A percentile compares a stretch with the other conserved stretches of the same genome.
Conservation (phyloP, 768 basidiomycete species). For the Tricholoma bakamatsutake region DNA sequence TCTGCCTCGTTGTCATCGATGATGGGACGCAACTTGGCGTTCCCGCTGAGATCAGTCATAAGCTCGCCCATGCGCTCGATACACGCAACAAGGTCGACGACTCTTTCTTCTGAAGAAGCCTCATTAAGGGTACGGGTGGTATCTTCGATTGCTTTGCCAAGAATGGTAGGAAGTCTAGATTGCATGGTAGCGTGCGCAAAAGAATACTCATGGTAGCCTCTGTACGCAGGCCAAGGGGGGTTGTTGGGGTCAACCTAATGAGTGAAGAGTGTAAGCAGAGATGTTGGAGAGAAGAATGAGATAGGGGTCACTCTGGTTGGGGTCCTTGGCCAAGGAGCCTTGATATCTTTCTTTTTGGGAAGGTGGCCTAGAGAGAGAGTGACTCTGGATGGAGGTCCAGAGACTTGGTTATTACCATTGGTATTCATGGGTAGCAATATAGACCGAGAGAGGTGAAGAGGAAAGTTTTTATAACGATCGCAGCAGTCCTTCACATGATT, state of each 20-base stretch:
- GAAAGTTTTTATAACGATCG: background rate
- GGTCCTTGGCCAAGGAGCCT: slow-evolving; percentile 67
- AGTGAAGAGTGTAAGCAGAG: background rate
- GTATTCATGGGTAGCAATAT: slow-evolving; percentile 10
- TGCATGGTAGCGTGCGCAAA: slow-evolving; percentile 95
- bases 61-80: slow-evolving; percentile 88
- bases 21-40: slow-evolving; percentile 81
- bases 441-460: slow-evolving; percentile 1
- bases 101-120: slow-evolving; percentile 72
- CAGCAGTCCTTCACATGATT: background rate
- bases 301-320: slow-evolving; percentile 45
- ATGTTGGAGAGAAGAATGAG: background rate
- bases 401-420: slow-evolving; percentile 9
- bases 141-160: slow-evolving; percentile 95
- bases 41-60: slow-evolving; percentile 81
- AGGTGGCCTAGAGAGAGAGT: slow-evolving; percentile 71
- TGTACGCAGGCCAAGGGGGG: slow-evolving; percentile 78
- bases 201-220: slow-evolving; percentile 77
- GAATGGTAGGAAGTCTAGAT: slow-evolving; percentile 89
- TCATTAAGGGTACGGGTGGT: slow-evolving; percentile 84
- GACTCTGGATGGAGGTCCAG: slow-evolving; percentile 49
- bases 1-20: slow-evolving; percentile 89
- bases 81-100: slow-evolving; percentile 80
- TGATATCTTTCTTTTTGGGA: slow-evolving; percentile 67
- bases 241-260: slow-evolving; percentile 63